Evolutionary conservation across 2,329 filamentous ascomycete genomes (phyloP).

Genomic region (Trichoderma asperellum): DNA sequence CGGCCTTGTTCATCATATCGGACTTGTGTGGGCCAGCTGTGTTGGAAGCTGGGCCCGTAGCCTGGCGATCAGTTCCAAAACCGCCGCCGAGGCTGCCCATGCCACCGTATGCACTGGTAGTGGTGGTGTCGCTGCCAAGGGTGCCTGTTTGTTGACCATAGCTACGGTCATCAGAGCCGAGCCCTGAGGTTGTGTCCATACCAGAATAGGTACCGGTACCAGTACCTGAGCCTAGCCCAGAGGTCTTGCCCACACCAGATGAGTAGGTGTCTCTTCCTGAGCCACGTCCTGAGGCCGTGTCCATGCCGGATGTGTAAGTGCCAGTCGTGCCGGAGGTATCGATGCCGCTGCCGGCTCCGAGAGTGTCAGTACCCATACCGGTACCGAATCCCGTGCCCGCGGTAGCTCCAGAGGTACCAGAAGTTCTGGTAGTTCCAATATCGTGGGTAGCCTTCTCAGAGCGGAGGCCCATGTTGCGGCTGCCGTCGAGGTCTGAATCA

Average conservation of each 20-base stretch:
- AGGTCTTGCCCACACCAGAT: neutral
- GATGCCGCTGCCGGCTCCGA: constrained; percentile 26
- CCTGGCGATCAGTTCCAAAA: constrained; percentile 29
- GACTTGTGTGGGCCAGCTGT: constrained; percentile 53
- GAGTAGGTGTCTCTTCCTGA: neutral
- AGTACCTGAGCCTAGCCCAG: neutral
- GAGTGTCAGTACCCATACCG: constrained; percentile 34
- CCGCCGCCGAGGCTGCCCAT: constrained; percentile 34
- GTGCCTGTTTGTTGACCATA: constrained; percentile 32
- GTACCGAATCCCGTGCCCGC: constrained; percentile 37
- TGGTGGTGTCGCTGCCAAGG: constrained; percentile 27
- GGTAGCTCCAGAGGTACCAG: constrained; percentile 38
- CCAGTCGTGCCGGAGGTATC: constrained; percentile 32
- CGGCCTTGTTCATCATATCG: constrained; percentile 58
- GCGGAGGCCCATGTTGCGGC: constrained; percentile 36
- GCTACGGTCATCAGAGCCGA: neutral
- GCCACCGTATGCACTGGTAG: constrained; percentile 21
- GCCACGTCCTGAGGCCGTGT: neutral
- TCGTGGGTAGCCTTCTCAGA: constrained; percentile 26
- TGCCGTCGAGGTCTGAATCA: constrained; percentile 56
- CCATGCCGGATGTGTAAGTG: neutral
- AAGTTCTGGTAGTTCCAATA: constrained; percentile 22
- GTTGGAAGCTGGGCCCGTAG: constrained; percentile 40
- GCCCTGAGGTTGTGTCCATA: neutral
- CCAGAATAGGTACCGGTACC: neutral